Conservation (phyloP, 352 stramenopile genomes). For the Globisporangium viniferum region DNA sequence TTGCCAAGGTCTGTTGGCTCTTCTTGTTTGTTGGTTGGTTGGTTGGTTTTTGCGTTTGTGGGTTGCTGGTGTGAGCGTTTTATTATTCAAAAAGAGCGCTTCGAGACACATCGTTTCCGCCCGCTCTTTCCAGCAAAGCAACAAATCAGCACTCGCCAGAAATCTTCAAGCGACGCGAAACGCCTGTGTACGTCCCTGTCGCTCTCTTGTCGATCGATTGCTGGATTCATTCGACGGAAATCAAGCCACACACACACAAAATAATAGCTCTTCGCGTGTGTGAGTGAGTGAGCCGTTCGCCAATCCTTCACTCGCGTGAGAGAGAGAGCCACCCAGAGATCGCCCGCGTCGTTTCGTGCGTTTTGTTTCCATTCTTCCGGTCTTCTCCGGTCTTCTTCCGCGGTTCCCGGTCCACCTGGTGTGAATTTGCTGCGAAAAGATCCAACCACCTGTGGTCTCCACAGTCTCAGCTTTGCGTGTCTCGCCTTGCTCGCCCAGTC, state of each 20-base stretch:
- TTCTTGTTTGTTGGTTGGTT: background rate
- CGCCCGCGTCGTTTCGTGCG: background rate
- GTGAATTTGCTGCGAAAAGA: background rate
- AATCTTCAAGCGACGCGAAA: background rate
- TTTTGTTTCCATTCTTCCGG: background rate
- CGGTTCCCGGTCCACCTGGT: background rate
- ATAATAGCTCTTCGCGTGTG: too few species aligned
- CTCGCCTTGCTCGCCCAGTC: background rate
- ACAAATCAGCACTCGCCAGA: background rate
- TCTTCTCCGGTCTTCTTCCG: background rate
- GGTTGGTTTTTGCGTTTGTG: too few species aligned
- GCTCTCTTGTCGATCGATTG: too few species aligned
- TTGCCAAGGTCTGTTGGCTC: too few species aligned
- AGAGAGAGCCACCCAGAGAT: too few species aligned
- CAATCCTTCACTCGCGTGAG: too few species aligned
- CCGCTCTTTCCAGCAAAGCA: too few species aligned
- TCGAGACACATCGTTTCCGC: background rate
- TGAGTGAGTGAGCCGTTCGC: too few species aligned
- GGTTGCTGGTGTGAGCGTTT: background rate
- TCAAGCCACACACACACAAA: too few species aligned
- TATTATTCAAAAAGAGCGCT: conserved; percentile 10
- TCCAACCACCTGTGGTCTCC: background rate
- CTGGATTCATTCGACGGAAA: background rate
- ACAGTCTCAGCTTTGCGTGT: conserved; percentile 6
- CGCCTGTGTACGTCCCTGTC: background rate